Percentiles rank a stretch among this genome's conserved stretches.
phyloP scores from a whole-genome alignment of 2,329 filamentous ascomycete genomes.

The Fusarium sp. region DNA sequence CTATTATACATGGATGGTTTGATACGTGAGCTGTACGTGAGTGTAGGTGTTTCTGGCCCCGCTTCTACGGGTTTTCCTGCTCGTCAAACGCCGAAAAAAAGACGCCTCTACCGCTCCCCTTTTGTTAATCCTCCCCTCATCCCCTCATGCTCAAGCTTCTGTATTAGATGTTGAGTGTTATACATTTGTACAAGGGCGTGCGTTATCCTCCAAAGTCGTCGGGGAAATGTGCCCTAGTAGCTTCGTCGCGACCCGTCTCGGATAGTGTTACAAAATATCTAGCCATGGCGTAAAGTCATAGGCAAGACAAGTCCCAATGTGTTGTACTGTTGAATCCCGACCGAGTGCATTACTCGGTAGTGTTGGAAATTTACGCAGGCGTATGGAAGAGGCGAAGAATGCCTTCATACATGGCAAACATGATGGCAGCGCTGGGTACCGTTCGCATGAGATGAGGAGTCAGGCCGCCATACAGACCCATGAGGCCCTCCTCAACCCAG shows the following conservation, averaged over 20 bases:
- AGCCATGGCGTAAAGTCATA: background rate
- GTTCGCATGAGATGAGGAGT: slow-evolving; percentile 92
- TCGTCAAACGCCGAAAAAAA: slow-evolving; percentile 33
- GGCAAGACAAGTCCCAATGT: background rate
- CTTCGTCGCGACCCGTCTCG: slow-evolving; percentile 1
- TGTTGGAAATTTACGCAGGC: slow-evolving; percentile 43
- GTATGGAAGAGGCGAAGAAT: slow-evolving; percentile 62
- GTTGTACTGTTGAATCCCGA: background rate
- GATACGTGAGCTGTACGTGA: slow-evolving; percentile 20
- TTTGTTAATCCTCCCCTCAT: slow-evolving; percentile 14
- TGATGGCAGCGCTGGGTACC: slow-evolving; percentile 92
- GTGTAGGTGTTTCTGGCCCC: slow-evolving; percentile 9
- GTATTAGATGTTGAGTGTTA: slow-evolving; percentile 12
- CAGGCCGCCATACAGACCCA: slow-evolving; percentile 87
- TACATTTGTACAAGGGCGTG: slow-evolving; percentile 17
- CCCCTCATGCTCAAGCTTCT: slow-evolving; percentile 7
- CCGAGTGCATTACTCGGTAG: background rate
- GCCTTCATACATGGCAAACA: slow-evolving; percentile 88
- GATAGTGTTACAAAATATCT: slow-evolving; percentile 28
- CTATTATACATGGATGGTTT: slow-evolving; percentile 35
- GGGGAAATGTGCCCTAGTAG: background rate
- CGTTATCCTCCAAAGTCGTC: background rate
- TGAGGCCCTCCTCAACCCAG: slow-evolving; percentile 87
- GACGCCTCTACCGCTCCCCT: slow-evolving; percentile 16
- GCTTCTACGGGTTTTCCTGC: slow-evolving; percentile 19